Percentiles rank a stretch among this genome's conserved stretches.
These are phyloP conservation scores for Didymellaceae sp. DNA, from an alignment of 2,329 filamentous ascomycete genomes.

Conservation along the genomic window DNA sequence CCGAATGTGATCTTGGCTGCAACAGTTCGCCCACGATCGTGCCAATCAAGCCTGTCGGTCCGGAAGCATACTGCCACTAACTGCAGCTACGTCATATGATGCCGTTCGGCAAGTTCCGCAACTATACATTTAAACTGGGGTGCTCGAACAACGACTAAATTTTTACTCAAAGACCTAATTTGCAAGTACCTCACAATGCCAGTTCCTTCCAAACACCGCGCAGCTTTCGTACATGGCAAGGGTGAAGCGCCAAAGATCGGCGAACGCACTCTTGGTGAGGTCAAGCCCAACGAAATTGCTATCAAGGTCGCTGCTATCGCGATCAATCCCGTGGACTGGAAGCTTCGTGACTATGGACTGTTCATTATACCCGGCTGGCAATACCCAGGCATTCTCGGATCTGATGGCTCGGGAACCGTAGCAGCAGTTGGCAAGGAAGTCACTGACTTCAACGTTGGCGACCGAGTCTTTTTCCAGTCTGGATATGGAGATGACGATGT, in stretches of 20 bases:
- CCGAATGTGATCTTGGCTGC: too few relatives aligned
- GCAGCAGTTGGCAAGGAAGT: constrained; percentile 52
- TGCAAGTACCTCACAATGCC: neutral
- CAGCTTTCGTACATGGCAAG: constrained; percentile 1
- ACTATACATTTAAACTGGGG: neutral
- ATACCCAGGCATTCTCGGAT: constrained; percentile 54
- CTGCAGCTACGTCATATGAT: too few relatives aligned
- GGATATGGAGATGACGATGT: constrained; percentile 32
- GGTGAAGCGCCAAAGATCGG: constrained; percentile 14
- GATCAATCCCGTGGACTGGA: constrained; percentile 56
- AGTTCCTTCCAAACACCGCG: constrained; percentile 3
- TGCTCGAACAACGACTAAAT: neutral
- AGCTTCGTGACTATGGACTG: constrained; percentile 51
- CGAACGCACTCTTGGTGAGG: constrained; percentile 52
- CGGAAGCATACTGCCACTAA: neutral
- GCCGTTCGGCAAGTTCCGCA: neutral
- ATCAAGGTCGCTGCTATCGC: constrained; percentile 57
- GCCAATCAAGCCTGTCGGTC: neutral
- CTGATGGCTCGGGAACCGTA: constrained; percentile 55
- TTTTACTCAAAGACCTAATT: neutral
- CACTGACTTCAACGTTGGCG: constrained; percentile 25
- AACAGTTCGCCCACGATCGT: too few relatives aligned
- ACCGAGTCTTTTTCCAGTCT: constrained; percentile 40
- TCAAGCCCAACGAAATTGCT: constrained; percentile 56
- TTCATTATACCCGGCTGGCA: constrained; percentile 45